Base-by-base conservation (phyloP, 257 asterid species). In the Plantago elongata region DNA sequence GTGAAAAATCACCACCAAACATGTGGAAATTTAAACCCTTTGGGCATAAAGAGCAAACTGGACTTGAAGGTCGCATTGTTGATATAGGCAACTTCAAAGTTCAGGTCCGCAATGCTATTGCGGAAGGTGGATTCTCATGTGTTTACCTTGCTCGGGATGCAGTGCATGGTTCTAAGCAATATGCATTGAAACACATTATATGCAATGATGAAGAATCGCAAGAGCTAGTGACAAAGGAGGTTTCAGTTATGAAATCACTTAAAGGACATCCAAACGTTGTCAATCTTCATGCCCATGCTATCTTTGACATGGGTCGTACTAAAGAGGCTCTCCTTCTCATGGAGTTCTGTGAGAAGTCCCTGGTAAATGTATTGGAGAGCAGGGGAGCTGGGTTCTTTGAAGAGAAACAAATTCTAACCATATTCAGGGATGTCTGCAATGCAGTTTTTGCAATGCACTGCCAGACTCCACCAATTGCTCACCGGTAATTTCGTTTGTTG, bases 1-100 rank as follows among this genome's bases (percentile, higher is more conserved):
- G 72, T 65, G 42, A 45, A 43, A 61, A 47, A 73, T 73, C 75
- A 64, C 61, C 61, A 49, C 71, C 65, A 70, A 69, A 64, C 74
- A 93, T 93, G 99, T 93, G 99, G 97, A 87, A 77, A 72, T 89
- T 93, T 81, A 93, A 89, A 65, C 91, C 85, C 57, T 93, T 93
- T 69, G 61, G 64, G 64, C 89, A 86, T 34, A 89, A 93, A 79
- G 99, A 93, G 62, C 96, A 81, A 70, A 75, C 78, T 61, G 99
- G 99, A 72, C 94, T 93, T 68, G 99, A 93, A 75, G 97, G 96
- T 45, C 99, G 97, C 22, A 66, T 75, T 65, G 76, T 93, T 60
- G 99, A 93, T 77, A 79, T 93, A 17, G 90, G 94, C 57, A 83
- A 65, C 76, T 76, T 83, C 78, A 93, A 93, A 79, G 80, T 93